Base-by-base conservation (phyloP, 1,284 basidiomycete genomes). In the Violaceomyces palustris region DNA sequence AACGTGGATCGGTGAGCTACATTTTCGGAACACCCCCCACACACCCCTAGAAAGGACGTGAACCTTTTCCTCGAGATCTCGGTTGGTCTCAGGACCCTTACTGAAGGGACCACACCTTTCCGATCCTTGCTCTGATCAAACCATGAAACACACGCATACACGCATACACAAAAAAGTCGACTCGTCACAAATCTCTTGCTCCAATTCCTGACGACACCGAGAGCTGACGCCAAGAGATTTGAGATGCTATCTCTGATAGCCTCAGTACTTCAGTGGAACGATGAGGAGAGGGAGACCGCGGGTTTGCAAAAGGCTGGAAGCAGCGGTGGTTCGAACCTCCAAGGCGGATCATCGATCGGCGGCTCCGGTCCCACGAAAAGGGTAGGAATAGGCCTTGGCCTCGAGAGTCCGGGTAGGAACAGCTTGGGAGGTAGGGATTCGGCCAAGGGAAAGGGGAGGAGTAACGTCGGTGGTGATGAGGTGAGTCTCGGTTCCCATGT, bases 101-200 rank as follows among this genome's bases (percentile, higher is more conserved):
- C n/a, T n/a, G n/a, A n/a, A n/a, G n/a, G n/a, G n/a, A n/a, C n/a
- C n/a, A n/a, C n/a, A n/a, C n/a, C n/a, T n/a, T n/a, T n/a, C n/a
- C n/a, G n/a, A n/a, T n/a, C n/a, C n/a, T n/a, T n/a, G n/a, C n/a
- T n/a, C n/a, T n/a, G n/a, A n/a, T n/a, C n/a, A n/a, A n/a, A n/a
- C n/a, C n/a, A n/a, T n/a, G n/a, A n/a, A n/a, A n/a, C n/a, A n/a
- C n/a, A n/a, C n/a, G n/a, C n/a, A n/a, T n/a, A n/a, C n/a, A n/a
- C n/a, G n/a, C n/a, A n/a, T n/a, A n/a, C n/a, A n/a, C n/a, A n/a
- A n/a, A n/a, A n/a, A n/a, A 40, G 50, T 46, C 83, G 90, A 11
- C 82, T 99, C 2, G 89, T 99, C 24, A 94, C 88, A 19, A 99
- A 99, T 68, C 83, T 98, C 33, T 77, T 99, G 9, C 79, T 98